Conservation (phyloP, 345 rosid species). For the Salix viminalis region DNA sequence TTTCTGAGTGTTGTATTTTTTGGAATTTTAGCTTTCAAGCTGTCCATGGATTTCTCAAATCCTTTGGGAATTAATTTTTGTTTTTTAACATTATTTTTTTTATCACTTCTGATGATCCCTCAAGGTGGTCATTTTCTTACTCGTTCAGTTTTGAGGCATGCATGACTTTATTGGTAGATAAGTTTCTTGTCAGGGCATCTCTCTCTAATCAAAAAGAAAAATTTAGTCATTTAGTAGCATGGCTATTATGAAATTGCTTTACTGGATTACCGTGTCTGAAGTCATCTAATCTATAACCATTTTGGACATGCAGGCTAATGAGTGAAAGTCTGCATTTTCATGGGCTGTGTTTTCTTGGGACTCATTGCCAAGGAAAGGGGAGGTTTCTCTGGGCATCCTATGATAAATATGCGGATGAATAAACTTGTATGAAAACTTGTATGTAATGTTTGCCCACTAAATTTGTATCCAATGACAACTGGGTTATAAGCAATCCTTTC, state of each 20-base stretch:
- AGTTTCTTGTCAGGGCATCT: background rate
- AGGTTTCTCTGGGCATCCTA: background rate
- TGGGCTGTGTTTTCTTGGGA: background rate
- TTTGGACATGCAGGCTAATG: constrained; percentile 40
- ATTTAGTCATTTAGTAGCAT: background rate
- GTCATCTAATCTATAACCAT: background rate
- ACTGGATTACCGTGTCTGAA: background rate
- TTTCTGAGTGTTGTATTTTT: background rate
- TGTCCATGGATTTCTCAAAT: background rate
- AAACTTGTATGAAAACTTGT: background rate
- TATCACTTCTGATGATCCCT: no score
- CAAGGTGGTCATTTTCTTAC: no score
- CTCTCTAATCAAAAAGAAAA: background rate
- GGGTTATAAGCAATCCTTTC: background rate
- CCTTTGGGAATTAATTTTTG: background rate
- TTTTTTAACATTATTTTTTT: background rate
- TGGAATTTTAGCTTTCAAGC: background rate
- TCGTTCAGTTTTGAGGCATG: background rate
- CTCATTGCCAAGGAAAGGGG: background rate
- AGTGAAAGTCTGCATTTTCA: constrained; percentile 25
- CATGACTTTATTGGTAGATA: background rate
- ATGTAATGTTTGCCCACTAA: background rate
- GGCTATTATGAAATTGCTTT: background rate
- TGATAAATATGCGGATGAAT: background rate
- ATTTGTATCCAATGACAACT: background rate